These are phyloP conservation scores for Penicillium sp. DNA, from an alignment of 2,329 filamentous ascomycete species.

Conservation along the genomic window DNA sequence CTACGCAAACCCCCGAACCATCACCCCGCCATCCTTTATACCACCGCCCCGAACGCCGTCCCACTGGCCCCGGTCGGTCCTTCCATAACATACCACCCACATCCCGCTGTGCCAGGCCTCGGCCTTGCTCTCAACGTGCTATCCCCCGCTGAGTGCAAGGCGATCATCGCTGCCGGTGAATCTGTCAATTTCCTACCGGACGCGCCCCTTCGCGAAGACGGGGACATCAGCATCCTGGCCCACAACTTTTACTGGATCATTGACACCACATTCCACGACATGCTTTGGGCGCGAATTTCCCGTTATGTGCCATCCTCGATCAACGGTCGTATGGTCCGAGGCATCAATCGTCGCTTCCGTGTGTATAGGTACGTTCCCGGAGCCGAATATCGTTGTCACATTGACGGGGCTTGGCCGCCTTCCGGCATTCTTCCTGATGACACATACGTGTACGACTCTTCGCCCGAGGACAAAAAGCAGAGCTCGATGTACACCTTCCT, in stretches of 20 bases:
- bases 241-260: conserved; percentile 74
- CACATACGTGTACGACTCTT: conserved; percentile 65
- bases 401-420: conserved; percentile 71
- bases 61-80: conserved; percentile 47
- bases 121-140: conserved; percentile 61
- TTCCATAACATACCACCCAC: conserved; percentile 54
- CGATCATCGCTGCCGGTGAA: conserved; percentile 66
- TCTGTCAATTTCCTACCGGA: conserved; percentile 65
- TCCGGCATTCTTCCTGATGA: conserved; percentile 60
- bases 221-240: conserved; percentile 62
- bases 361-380: conserved; percentile 71
- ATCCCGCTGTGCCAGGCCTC: conserved; percentile 62
- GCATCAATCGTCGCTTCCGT: conserved; percentile 67
- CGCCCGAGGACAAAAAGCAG: conserved; percentile 57
- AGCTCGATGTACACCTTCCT: conserved; percentile 68
- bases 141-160: conserved; percentile 59
- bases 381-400: conserved; percentile 68
- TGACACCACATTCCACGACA: conserved; percentile 61
- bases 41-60: conserved; percentile 58
- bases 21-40: conserved; percentile 64
- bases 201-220: conserved; percentile 63
- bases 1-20: conserved; percentile 66
- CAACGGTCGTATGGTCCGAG: conserved; percentile 57
- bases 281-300: conserved; percentile 60
- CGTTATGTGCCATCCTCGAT: conserved; percentile 56